Percentiles rank a stretch among this genome's conserved stretches.
These are phyloP conservation scores for Aspergillus sclerotioniger DNA, from an alignment of 495 filamentous ascomycete species.

Conservation along the genomic window DNA sequence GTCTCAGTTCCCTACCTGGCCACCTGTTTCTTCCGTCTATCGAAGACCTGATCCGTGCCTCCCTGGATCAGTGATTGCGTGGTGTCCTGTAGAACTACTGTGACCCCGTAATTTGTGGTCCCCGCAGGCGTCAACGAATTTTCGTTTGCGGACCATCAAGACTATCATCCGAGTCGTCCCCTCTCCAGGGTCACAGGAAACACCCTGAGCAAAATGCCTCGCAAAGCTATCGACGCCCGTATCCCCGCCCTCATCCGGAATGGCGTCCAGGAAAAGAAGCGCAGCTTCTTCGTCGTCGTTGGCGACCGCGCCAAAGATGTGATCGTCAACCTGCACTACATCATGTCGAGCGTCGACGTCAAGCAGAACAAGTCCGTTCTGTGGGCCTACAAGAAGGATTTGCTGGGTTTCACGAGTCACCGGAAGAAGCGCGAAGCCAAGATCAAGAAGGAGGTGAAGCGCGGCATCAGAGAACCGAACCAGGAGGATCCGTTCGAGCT, in stretches of 20 bases:
- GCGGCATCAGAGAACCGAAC: constrained; percentile 92
- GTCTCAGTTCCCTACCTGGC: constrained; percentile 2
- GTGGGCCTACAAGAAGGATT: constrained; percentile 99
- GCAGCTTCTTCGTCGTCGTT: constrained; percentile 95
- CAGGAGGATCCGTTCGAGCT: constrained; percentile 96
- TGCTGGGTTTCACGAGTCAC: constrained; percentile 92
- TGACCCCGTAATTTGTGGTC: constrained; percentile 1
- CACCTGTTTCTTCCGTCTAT: constrained; percentile 1
- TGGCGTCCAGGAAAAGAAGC: constrained; percentile 93
- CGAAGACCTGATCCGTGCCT: constrained; percentile 7
- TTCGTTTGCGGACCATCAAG: background rate
- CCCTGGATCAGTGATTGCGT: background rate
- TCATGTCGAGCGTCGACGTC: constrained; percentile 83
- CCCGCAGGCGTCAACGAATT: constrained; percentile 6
- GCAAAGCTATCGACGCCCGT: constrained; percentile 75
- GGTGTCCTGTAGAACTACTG: background rate
- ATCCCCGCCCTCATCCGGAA: constrained; percentile 96
- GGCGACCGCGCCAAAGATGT: constrained; percentile 96
- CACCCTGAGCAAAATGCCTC: constrained; percentile 40
- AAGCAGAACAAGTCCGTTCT: constrained; percentile 96
- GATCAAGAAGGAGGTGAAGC: constrained; percentile 97
- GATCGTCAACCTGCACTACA: constrained; percentile 92
- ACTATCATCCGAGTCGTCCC: background rate
- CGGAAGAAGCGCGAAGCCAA: constrained; percentile 96
- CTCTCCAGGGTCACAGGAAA: background rate